These are phyloP conservation scores for Fusarium agapanthi DNA, from an alignment of 2,329 filamentous ascomycete species.

Conservation along the genomic window DNA sequence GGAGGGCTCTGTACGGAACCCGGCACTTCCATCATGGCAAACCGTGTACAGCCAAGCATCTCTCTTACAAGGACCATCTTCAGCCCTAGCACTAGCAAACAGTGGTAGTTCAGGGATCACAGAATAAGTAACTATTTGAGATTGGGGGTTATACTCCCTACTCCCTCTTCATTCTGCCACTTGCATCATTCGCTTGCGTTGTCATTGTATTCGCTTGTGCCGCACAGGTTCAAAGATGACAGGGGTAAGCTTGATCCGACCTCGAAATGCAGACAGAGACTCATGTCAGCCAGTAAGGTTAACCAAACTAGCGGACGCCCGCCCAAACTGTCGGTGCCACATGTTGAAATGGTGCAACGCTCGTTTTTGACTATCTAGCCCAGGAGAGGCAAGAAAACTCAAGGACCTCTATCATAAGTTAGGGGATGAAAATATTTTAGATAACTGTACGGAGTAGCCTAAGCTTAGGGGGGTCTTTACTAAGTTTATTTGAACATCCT, in stretches of 20 bases:
- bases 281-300: slow-evolving; percentile 4
- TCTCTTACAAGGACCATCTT: slow-evolving; percentile 19
- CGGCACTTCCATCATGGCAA: neutral
- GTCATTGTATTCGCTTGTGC: slow-evolving; percentile 25
- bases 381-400: neutral
- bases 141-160: neutral
- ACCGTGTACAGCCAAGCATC: slow-evolving; percentile 10
- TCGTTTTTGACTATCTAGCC: neutral
- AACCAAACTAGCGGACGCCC: slow-evolving; percentile 20
- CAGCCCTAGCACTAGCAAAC: slow-evolving; percentile 22
- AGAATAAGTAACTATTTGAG: neutral
- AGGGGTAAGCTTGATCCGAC: slow-evolving; percentile 11
- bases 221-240: slow-evolving; percentile 12
- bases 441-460: neutral
- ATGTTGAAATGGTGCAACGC: neutral
- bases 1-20: slow-evolving; percentile 2
- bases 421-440: neutral
- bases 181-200: neutral
- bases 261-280: slow-evolving; percentile 3
- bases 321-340: slow-evolving; percentile 25
- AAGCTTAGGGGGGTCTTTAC: neutral
- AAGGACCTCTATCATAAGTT: neutral
- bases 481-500: neutral
- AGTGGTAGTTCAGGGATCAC: neutral
- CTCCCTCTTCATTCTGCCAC: neutral